These are phyloP conservation scores for Mycena galopus DNA, from an alignment of 768 basidiomycete species.

Conservation along the genomic window DNA sequence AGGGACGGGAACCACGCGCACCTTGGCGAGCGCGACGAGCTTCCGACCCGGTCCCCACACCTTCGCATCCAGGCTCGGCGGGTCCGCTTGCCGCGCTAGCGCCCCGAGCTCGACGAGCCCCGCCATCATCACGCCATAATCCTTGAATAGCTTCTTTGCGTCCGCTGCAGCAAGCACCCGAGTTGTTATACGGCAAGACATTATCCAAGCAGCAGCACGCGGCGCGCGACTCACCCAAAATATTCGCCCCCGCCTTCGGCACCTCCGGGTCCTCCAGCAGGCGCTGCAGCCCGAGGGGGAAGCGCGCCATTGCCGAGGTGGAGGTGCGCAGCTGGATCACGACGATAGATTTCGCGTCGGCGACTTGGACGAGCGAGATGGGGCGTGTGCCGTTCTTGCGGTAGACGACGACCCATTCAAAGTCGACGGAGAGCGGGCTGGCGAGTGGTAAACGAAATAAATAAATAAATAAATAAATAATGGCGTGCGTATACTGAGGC, in stretches of 20 bases:
- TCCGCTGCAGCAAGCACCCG: no score
- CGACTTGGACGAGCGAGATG: conserved; percentile 32
- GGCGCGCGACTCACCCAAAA: conserved; percentile 25
- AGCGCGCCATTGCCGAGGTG: conserved; percentile 11
- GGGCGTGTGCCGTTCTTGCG: conserved; percentile 20
- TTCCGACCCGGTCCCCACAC: conserved; percentile 34
- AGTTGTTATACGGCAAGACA: no score
- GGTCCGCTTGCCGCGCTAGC: conserved; percentile 48
- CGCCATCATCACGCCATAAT: conserved; percentile 53
- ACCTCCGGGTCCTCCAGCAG: conserved; percentile 28
- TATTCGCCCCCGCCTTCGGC: conserved; percentile 34
- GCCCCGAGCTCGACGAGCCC: conserved; percentile 53
- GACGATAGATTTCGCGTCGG: conserved; percentile 26
- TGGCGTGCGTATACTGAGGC: neutral
- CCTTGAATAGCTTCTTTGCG: conserved; percentile 53
- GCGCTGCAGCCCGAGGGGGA: conserved; percentile 20
- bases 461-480: neutral
- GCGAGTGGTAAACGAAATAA: neutral
- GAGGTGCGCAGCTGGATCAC: conserved; percentile 27
- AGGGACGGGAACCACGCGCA: conserved; percentile 20
- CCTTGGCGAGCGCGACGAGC: conserved; percentile 51
- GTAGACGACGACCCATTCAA: conserved; percentile 30
- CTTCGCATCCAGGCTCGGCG: conserved; percentile 21
- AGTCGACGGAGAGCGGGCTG: conserved; percentile 30
- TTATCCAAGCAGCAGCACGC: no score